Evolutionary conservation across 176 grass and related monocot genomes (phyloP).

Genomic region (Olyra latifolia): DNA sequence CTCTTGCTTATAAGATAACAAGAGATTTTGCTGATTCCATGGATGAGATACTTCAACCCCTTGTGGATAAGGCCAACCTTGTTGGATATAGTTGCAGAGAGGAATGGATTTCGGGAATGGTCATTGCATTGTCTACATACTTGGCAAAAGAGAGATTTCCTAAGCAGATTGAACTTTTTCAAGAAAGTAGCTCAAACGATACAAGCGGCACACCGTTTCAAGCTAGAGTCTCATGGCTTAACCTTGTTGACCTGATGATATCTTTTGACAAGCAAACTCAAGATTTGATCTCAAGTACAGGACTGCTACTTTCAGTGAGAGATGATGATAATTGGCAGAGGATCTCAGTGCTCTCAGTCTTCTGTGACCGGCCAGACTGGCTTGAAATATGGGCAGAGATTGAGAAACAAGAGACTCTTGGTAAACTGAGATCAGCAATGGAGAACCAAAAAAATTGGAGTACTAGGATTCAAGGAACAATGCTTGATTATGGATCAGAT

Average conservation of each 20-base stretch:
- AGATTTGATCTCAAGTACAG: constrained; percentile 59
- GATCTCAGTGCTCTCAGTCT: constrained; percentile 69
- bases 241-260: constrained; percentile 89
- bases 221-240: constrained; percentile 74
- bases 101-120: constrained; percentile 82
- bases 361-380: constrained; percentile 88
- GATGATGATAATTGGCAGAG: constrained; percentile 84
- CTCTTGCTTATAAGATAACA: constrained; percentile 84
- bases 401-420: constrained; percentile 62
- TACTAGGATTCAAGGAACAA: constrained; percentile 41
- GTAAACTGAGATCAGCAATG: constrained; percentile 66
- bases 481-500: constrained; percentile 61
- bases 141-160: constrained; percentile 85
- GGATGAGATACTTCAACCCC: constrained; percentile 91
- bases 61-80: constrained; percentile 93
- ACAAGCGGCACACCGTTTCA: constrained; percentile 7
- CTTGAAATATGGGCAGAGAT: constrained; percentile 92
- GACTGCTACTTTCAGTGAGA: constrained; percentile 60
- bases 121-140: constrained; percentile 74
- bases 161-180: constrained; percentile 69
- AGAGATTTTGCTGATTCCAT: constrained; percentile 84
- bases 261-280: constrained; percentile 92
- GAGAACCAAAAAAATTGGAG: constrained; percentile 76
- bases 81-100: constrained; percentile 95
- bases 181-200: constrained; percentile 50